phyloP scores from a whole-genome alignment of 2,329 filamentous ascomycete genomes.

The Cadophora luteo-olivacea region DNA sequence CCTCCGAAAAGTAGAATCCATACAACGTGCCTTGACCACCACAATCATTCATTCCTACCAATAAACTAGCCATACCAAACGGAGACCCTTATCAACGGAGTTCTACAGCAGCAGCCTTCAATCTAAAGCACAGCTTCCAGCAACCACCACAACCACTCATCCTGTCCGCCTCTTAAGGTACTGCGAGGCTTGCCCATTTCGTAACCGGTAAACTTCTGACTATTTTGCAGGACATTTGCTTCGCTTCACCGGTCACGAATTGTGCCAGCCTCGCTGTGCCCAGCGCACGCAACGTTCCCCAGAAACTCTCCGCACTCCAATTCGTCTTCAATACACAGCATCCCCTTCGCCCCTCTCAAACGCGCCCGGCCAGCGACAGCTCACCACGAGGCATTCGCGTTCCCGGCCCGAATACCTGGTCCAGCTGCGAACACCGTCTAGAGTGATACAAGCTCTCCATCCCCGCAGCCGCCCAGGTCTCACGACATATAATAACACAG shows the following conservation, averaged over 20 bases:
- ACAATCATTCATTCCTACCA: not conserved
- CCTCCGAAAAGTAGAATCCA: not conserved
- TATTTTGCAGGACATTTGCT: no score
- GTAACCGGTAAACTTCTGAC: no score
- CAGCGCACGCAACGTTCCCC: not conserved
- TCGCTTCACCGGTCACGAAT: no score
- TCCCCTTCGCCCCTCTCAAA: not conserved
- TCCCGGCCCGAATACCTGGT: constrained; percentile 11
- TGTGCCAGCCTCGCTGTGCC: no score
- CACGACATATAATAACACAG: not conserved
- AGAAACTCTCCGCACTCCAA: not conserved
- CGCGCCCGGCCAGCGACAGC: constrained; percentile 1
- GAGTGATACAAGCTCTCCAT: not conserved
- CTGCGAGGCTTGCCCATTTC: no score
- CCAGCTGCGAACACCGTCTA: not conserved
- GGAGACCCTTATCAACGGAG: not conserved
- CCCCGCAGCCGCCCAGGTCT: not conserved
- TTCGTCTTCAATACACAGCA: not conserved
- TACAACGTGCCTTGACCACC: not conserved
- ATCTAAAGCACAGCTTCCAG: not conserved
- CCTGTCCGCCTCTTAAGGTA: not conserved
- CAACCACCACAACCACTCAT: not conserved
- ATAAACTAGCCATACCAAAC: not conserved
- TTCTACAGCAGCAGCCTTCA: not conserved
- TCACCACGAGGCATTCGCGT: constrained; percentile 8